Base-by-base conservation (phyloP, 129 eudicot species). In the Pulicaria dysenterica region DNA sequence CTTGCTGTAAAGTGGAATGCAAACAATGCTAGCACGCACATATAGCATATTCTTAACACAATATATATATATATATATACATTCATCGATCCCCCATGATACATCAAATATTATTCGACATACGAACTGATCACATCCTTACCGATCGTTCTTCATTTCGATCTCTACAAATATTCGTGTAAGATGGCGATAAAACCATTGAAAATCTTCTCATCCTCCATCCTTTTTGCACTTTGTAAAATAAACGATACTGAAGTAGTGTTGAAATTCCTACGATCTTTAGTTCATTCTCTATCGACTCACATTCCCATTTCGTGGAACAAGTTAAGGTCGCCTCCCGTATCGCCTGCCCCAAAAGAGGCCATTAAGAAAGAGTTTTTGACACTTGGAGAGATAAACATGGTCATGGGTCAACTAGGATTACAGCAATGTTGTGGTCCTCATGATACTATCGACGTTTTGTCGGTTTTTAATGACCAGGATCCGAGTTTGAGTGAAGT, bases 381-480 rank as follows among this genome's bases (percentile, higher is more conserved):
- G 55, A 67, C 55, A 44, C 13, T 46, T 38, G 74, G 34, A 61
- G 80, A 76, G 75, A 58, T 67, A 67, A 58, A 76, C 69, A 58
- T 58, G 17, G 69, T 76, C 69, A 58, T 76, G 80, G 64, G 41
- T 24, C 62, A 58, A 69, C 55, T 76, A 37, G 75, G 80, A 44
- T 39, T 76, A 9, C 44, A 57, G 8, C 73, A 36, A 10, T n/a
- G 53, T 59, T 17, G 61, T 31, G 34, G 12, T 67, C 37, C 11
- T 15, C 60, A 66, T 34, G 16, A 13, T 3, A 12, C 17, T 48
- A 67, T 76, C 13, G 84, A 85, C 36, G 16, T 89, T 69, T 72
- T 66, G 57, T 59, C 79, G 31, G 48, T 92, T 44, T 92, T 89
- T 60, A 92, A 87, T 78, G 89, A 84, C 0, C 79, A 76, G 48